A percentile compares a stretch with the other conserved stretches of the same genome.
Conservation (phyloP, 345 rosid species). For the Syzygium aqueum region DNA sequence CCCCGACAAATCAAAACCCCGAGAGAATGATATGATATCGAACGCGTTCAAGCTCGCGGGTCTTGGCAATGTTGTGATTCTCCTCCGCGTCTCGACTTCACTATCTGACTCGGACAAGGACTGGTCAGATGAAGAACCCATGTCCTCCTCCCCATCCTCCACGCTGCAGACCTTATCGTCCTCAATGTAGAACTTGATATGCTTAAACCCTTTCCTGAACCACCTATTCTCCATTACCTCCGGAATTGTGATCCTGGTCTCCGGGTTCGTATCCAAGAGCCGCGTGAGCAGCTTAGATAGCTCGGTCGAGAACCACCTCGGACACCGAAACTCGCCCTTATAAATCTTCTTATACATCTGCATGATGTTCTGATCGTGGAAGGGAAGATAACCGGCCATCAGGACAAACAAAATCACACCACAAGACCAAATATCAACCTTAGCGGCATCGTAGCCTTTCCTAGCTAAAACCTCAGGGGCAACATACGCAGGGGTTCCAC, state of each 20-base stretch:
- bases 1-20: conserved; percentile 67
- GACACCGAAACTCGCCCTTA: conserved; percentile 64
- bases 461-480: conserved; percentile 81
- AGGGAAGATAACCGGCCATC: conserved; percentile 69
- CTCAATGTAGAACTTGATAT: conserved; percentile 50
- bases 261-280: conserved; percentile 73
- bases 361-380: conserved; percentile 71
- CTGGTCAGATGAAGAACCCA: conserved; percentile 19
- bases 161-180: conserved; percentile 36
- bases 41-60: conserved; percentile 66
- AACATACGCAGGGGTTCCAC: conserved; percentile 74
- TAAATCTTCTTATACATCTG: conserved; percentile 73
- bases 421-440: conserved; percentile 88
- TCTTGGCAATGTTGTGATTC: conserved; percentile 26
- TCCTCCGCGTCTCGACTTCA: conserved; percentile 10
- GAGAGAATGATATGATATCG: conserved; percentile 61
- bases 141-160: conserved; percentile 23
- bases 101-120: conserved; percentile 51
- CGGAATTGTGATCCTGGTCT: conserved; percentile 56
- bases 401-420: conserved; percentile 80
- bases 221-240: conserved; percentile 65
- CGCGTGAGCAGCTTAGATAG: conserved; percentile 38
- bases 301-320: conserved; percentile 70
- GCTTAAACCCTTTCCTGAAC: conserved; percentile 69
- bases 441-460: conserved; percentile 77